phyloP scores from a whole-genome alignment of 1,284 basidiomycete genomes.

The Uromyces viciae-fabae region DNA sequence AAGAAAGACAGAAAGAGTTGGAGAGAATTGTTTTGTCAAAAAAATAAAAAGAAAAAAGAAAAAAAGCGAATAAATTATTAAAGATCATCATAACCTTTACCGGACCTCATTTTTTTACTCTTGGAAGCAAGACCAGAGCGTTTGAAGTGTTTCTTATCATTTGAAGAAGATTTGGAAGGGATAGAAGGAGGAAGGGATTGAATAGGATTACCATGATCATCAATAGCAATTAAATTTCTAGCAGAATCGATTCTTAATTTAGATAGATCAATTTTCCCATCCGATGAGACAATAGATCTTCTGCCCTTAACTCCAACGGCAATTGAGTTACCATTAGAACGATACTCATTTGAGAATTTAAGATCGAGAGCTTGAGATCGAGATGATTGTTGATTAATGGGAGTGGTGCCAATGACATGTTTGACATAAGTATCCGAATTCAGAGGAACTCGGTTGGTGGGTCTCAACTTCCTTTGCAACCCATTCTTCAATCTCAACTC shows the following conservation, averaged over 20 bases:
- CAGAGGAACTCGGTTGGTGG: conserved; percentile 75
- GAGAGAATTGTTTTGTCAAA: no score
- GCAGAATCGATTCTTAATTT: not conserved
- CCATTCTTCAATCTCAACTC: conserved; percentile 61
- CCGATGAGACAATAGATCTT: conserved; percentile 26
- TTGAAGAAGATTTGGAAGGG: conserved; percentile 69
- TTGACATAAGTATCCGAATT: conserved; percentile 74
- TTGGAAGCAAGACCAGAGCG: conserved; percentile 60
- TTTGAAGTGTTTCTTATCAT: conserved; percentile 86
- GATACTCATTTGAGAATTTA: conserved; percentile 67
- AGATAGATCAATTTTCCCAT: not conserved
- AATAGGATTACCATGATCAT: conserved; percentile 63
- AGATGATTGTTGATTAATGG: conserved; percentile 50
- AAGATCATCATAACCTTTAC: conserved; percentile 74
- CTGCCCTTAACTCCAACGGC: conserved; percentile 52
- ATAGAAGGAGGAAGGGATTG: conserved; percentile 62
- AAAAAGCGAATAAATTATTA: not conserved
- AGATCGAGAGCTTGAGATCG: conserved; percentile 64
- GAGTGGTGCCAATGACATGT: conserved; percentile 48
- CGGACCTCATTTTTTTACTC: conserved; percentile 78
- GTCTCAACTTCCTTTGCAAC: conserved; percentile 73
- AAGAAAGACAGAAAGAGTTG: no score
- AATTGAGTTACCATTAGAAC: conserved; percentile 68
- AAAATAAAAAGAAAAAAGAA: not conserved
- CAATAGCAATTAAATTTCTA: conserved; percentile 56